Evolutionary conservation across 2,329 filamentous ascomycete species (phyloP).

Genomic region (Basipetospora chlamydospora): DNA sequence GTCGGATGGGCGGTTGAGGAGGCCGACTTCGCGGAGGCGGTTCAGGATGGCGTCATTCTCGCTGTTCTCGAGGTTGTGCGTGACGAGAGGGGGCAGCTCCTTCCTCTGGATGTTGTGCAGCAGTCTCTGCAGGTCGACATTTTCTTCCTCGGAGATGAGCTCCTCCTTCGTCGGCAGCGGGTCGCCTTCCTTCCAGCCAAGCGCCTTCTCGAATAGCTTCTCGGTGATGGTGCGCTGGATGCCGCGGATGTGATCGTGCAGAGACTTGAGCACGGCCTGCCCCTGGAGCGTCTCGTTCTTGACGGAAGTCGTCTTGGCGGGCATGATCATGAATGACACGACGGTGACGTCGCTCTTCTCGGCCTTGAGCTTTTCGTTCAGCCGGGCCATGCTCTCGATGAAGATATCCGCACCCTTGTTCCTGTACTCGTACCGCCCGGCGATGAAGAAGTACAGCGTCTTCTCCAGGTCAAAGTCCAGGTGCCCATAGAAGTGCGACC

Average conservation of each 20-base stretch:
- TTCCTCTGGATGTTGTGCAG: slow-evolving; percentile 95
- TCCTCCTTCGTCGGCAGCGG: slow-evolving; percentile 80
- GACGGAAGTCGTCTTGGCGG: slow-evolving; percentile 85
- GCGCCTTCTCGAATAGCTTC: slow-evolving; percentile 83
- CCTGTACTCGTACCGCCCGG: slow-evolving; percentile 90
- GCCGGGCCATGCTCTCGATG: slow-evolving; percentile 83
- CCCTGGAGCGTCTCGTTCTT: slow-evolving; percentile 93
- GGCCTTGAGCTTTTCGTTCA: slow-evolving; percentile 85
- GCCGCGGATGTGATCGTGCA: slow-evolving; percentile 82
- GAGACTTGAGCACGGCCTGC: slow-evolving; percentile 91
- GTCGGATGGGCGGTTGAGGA: slow-evolving; percentile 91
- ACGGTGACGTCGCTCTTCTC: slow-evolving; percentile 25
- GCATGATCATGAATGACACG: slow-evolving; percentile 98
- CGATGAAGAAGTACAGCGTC: slow-evolving; percentile 94
- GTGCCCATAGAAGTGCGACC: slow-evolving; percentile 95
- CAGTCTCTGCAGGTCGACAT: slow-evolving; percentile 77
- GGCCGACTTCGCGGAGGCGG: slow-evolving; percentile 86
- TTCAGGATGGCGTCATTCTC: slow-evolving; percentile 85
- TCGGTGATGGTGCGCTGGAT: slow-evolving; percentile 88
- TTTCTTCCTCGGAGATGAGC: slow-evolving; percentile 79
- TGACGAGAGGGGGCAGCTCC: slow-evolving; percentile 84
- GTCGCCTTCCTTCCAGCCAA: slow-evolving; percentile 92
- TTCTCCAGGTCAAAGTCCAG: slow-evolving; percentile 84
- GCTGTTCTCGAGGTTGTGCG: slow-evolving; percentile 97
- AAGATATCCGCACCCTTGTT: slow-evolving; percentile 99